A percentile compares a stretch with the other conserved stretches of the same genome.
These are phyloP conservation scores for Cryptomeria japonica DNA, from an alignment of 75 land plant species.

Conservation along the genomic window DNA sequence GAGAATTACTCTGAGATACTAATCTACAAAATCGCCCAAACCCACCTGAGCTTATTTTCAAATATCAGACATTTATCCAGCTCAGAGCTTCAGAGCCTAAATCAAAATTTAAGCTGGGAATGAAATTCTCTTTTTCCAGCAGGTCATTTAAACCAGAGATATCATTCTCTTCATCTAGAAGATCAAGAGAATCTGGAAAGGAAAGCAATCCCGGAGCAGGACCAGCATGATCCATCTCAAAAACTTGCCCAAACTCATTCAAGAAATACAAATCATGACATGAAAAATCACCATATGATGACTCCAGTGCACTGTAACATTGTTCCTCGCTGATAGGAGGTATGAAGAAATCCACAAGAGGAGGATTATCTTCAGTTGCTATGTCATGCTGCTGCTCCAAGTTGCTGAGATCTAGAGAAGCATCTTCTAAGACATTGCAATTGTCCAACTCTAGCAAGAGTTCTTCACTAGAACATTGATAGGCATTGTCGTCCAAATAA, in stretches of 20 bases:
- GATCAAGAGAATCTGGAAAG: constrained; percentile 11
- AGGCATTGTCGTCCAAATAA: background rate
- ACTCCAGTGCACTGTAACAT: constrained; percentile 1
- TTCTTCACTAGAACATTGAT: background rate
- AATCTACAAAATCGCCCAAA: background rate
- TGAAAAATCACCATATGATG: background rate
- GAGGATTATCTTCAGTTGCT: background rate
- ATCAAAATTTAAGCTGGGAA: constrained; percentile 6
- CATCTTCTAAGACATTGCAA: background rate
- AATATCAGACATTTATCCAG: constrained; percentile 1
- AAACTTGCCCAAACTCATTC: constrained; percentile 15
- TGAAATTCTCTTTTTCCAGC: background rate
- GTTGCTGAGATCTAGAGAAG: background rate
- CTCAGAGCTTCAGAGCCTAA: background rate
- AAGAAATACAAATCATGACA: constrained; percentile 2
- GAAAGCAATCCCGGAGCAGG: background rate
- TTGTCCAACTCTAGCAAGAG: background rate
- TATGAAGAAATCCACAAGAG: constrained; percentile 1
- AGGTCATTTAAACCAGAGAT: background rate
- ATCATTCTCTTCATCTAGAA: background rate
- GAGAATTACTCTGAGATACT: background rate
- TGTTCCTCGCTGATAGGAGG: background rate
- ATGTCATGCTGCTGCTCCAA: background rate
- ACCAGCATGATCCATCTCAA: background rate
- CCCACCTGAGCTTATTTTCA: background rate